Evolutionary conservation across 257 asterid species (phyloP).

Genomic region (Solanum ossicruentum): DNA sequence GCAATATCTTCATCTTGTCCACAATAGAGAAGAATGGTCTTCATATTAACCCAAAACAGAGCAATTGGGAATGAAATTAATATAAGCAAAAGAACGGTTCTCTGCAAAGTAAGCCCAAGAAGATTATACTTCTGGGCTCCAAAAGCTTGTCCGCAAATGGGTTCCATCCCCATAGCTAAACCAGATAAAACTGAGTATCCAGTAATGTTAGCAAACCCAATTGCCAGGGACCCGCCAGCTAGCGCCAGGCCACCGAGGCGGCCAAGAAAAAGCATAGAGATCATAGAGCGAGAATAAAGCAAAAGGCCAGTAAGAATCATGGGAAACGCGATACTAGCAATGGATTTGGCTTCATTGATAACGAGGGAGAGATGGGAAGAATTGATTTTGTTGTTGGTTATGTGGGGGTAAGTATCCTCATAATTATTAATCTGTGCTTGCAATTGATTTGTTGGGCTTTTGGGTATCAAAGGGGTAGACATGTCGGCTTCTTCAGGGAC

Average conservation of each 20-base stretch:
- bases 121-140: conserved; percentile 51
- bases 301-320: conserved; percentile 66
- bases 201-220: conserved; percentile 66
- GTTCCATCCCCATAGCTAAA: conserved; percentile 80
- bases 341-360: conserved; percentile 24
- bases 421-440: background rate
- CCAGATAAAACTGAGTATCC: conserved; percentile 79
- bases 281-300: conserved; percentile 71
- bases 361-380: conserved; percentile 13
- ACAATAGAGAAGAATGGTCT: conserved; percentile 30
- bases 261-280: conserved; percentile 83
- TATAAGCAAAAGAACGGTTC: conserved; percentile 45
- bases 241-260: conserved; percentile 50
- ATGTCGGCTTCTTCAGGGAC: conserved; percentile 13
- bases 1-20: conserved; percentile 59
- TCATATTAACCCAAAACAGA: conserved; percentile 58
- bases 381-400: background rate
- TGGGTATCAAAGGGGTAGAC: conserved; percentile 28
- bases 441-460: conserved; percentile 15
- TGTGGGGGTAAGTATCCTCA: background rate
- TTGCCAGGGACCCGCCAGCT: conserved; percentile 71
- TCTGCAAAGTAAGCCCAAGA: conserved; percentile 54
- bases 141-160: conserved; percentile 75
- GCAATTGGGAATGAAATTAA: conserved; percentile 50
- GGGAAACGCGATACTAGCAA: conserved; percentile 48